Evolutionary conservation across 2,329 filamentous ascomycete genomes (phyloP).

Genomic region (Calonectria fujianensis): DNA sequence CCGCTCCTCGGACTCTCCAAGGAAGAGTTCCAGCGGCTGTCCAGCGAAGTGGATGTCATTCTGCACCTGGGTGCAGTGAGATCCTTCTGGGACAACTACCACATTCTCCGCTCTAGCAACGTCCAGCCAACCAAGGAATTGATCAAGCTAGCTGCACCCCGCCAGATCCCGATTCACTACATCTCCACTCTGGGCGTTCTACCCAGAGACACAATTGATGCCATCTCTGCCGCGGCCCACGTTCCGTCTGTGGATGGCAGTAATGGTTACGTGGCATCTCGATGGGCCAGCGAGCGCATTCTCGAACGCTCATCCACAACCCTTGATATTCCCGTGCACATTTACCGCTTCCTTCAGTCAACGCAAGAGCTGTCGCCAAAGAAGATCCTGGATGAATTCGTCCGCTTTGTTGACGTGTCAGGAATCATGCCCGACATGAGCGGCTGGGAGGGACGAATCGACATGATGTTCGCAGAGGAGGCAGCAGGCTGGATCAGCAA

Average conservation of each 20-base stretch:
- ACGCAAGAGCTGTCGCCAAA: background rate
- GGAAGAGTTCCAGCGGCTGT: constrained; percentile 54
- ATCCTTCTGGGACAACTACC: constrained; percentile 59
- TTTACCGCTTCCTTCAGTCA: background rate
- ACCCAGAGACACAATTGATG: background rate
- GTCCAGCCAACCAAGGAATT: constrained; percentile 57
- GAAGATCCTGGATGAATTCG: background rate
- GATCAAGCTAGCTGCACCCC: constrained; percentile 45
- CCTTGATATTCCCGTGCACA: background rate
- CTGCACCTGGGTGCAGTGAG: constrained; percentile 69
- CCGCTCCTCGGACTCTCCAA: constrained; percentile 12
- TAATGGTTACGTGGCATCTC: constrained; percentile 58
- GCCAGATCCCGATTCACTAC: constrained; percentile 60
- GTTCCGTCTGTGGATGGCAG: background rate
- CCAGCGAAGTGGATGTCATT: constrained; percentile 63
- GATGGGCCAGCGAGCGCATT: constrained; percentile 59
- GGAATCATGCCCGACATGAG: background rate
- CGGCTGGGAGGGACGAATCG: background rate
- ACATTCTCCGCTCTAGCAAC: constrained; percentile 54
- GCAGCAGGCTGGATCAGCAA: background rate
- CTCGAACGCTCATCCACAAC: constrained; percentile 39
- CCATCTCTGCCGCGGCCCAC: constrained; percentile 18
- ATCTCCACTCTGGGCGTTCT: constrained; percentile 58
- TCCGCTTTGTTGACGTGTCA: background rate
- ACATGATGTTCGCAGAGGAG: background rate